Evolutionary conservation across 345 rosid species (phyloP).

Genomic region (Alliaria petiolata): DNA sequence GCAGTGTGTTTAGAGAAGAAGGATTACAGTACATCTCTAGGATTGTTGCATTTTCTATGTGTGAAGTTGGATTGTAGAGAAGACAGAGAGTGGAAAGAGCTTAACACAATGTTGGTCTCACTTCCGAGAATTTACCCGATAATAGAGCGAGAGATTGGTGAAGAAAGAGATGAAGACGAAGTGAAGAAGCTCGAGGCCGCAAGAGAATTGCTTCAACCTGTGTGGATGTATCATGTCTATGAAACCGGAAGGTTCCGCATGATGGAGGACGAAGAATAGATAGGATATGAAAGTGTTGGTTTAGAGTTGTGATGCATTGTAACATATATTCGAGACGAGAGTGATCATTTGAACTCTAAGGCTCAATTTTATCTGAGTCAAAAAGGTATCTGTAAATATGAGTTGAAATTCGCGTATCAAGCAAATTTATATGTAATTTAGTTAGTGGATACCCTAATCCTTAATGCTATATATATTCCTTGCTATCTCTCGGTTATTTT

Average conservation of each 20-base stretch:
- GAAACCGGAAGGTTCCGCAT: conserved; percentile 65
- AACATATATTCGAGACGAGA: not conserved
- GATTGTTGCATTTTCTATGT: conserved; percentile 55
- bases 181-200: conserved; percentile 38
- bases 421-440: not conserved
- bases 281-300: not conserved
- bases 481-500: no score
- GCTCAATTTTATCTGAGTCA: no score
- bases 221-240: conserved; percentile 80
- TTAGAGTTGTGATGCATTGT: not conserved
- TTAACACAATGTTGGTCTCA: conserved; percentile 60
- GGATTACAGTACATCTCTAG: conserved; percentile 54
- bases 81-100: conserved; percentile 63
- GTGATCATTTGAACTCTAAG: not conserved
- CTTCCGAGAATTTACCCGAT: conserved; percentile 61
- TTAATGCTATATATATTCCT: no score
- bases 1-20: conserved; percentile 53
- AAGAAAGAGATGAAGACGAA: conserved; percentile 38
- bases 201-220: conserved; percentile 66
- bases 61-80: conserved; percentile 51
- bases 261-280: conserved; percentile 44
- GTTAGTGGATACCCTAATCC: no score
- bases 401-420: not conserved
- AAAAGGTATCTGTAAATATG: no score
- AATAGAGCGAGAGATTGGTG: conserved; percentile 58